Evolutionary conservation across 2,329 filamentous ascomycete genomes (phyloP), one percentile per base, ranked within the genome.

Genomic region (Fusarium neocosmosporiellum): DNA sequence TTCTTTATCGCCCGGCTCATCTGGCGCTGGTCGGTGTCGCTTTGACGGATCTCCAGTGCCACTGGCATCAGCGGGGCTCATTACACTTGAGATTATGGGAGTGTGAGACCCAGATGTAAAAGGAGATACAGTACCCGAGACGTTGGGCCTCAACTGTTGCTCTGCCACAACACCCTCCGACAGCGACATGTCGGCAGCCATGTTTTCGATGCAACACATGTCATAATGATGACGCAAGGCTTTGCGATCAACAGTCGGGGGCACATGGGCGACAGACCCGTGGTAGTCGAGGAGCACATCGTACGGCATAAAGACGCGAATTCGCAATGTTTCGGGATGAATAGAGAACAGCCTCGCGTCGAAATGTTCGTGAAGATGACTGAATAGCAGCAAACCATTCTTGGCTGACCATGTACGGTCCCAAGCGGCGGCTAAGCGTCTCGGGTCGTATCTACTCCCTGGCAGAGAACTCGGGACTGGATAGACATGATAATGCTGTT

Each of bases 121-220:
- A 16, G 48, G 48, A 3, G 24, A 53, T n/a, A 53, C 48, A 31
- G 48, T 27, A 4, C 24, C 24, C 48, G 27, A 18, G 18, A 27
- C 48, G 33, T 27, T 29, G 33, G 24, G 27, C 33, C 48, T 53
- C n/a, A 39, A n/a, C n/a, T n/a, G n/a, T n/a, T n/a, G 18, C 37
- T 39, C 37, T 9, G n/a, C n/a, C 14, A 18, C n/a, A 14, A 39
- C 37, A 39, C 18, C 37, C 37, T 39, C 37, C 14, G 37, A n/a
- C 37, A 39, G 37, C 10, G 60, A 37, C 53, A 50, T 53, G 48
- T 67, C 18, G 27, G 65, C 62, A 16, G 57, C 54, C 67, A 76
- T 72, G 27, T 76, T 76, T 50, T 76, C 72, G 31, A 76, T 73
- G 41, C 72, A 76, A 29, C 63, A 75, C 70, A 76, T 76, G 7